Base-by-base conservation (phyloP, 2,329 filamentous ascomycete genomes). In the Biscogniauxia sp. region DNA sequence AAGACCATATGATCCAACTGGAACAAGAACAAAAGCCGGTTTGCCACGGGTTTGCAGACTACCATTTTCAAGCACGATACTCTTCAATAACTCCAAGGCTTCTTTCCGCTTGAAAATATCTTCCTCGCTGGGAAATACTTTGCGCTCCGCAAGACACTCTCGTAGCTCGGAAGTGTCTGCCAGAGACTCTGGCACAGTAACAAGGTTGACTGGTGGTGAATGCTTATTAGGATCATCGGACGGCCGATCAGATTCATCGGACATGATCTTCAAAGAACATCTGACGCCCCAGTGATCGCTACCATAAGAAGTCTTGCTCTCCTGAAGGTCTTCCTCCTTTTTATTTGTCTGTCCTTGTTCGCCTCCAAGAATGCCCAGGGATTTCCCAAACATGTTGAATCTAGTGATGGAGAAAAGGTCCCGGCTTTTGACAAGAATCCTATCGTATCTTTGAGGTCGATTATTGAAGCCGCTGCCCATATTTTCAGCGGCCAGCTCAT, bases 1-100 rank as follows among this genome's bases (percentile, higher is more conserved):
- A 2, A 90, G 75, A 2, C 83, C 84, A 67, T 87, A 89, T 0
- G 88, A 90, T 0, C 88, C 88, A n/a, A 89, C 85, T 0, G 87
- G 80, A 5, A 85, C 78, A 7, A 90, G 68, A 1, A 86, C 75
- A 45, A 88, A 74, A 1, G 79, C 70, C 15, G 74, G 70, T 1
- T 70, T 68, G 7, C 72, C 68, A 20, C 73, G 63, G 50, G 56
- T 50, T 19, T 61, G 25, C 25, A 20, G 60, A 26, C 55, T 66
- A 1, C 66, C 68, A 7, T 71, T 61, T 51, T 82, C 75, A 53
- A 77, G 63, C 52, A 84, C 64, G 37, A 78, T 68, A 1, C 71
- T 64, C 59, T 79, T 78, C 2, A 88, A 72, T 0, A 82, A 61
- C 5, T 69, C 65, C 5, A 88, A 73, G 0, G 82, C 83, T 17